Percentiles rank a stretch among this genome's conserved stretches.
Evolutionary conservation across 73 alveolate species (phyloP).

Genomic region (Vitrella brassicaformis): DNA sequence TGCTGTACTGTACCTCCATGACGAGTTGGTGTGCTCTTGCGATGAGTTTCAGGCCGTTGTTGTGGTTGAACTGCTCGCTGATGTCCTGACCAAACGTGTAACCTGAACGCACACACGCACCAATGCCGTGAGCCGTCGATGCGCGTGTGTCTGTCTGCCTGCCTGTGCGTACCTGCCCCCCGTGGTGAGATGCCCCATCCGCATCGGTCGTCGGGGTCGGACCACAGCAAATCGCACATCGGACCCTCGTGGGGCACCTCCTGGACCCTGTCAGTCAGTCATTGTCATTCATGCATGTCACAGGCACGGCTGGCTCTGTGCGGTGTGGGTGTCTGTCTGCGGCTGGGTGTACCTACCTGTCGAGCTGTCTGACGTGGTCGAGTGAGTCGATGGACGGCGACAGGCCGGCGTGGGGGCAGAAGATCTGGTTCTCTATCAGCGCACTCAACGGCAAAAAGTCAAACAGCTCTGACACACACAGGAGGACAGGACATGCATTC

Average conservation of each 20-base stretch:
- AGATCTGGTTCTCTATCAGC: slow-evolving; percentile 74
- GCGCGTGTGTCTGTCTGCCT: too few species aligned
- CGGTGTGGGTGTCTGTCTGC: too few species aligned
- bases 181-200: slow-evolving; percentile 87
- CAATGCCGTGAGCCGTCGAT: too few species aligned
- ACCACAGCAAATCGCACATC: slow-evolving; percentile 79
- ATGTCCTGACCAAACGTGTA: slow-evolving; percentile 82
- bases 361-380: slow-evolving; percentile 68
- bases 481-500: too few species aligned
- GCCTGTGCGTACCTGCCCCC: slow-evolving; percentile 54
- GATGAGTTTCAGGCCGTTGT: slow-evolving; percentile 57
- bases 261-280: too few species aligned
- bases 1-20: too few species aligned
- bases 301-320: too few species aligned
- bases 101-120: too few species aligned
- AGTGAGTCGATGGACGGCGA: slow-evolving; percentile 77
- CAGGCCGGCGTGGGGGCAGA: slow-evolving; percentile 87
- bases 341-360: too few species aligned
- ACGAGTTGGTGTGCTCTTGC: slow-evolving; percentile 81
- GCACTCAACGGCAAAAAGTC: slow-evolving; percentile 80
- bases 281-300: too few species aligned
- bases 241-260: slow-evolving; percentile 85
- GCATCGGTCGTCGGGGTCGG: slow-evolving; percentile 85
- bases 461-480: slow-evolving; percentile 66
- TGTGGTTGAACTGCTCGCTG: slow-evolving; percentile 70